phyloP scores from a whole-genome alignment of 305 asterid genomes.

The Fraxinus albicans region DNA sequence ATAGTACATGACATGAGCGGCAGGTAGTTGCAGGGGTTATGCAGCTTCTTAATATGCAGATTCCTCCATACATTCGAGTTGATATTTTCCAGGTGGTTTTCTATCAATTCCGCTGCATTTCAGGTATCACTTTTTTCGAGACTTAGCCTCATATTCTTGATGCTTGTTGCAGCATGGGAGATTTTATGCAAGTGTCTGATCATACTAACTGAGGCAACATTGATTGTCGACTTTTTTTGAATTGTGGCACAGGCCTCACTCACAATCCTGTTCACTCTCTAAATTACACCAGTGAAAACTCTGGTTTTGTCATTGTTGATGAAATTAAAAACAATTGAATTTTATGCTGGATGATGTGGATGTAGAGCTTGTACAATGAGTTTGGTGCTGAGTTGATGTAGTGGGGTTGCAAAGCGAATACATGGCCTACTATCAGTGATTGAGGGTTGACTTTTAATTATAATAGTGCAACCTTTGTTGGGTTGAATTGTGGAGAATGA shows the following conservation, averaged over 20 bases:
- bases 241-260: background rate
- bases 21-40: constrained; percentile 89
- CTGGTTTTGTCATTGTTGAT: background rate
- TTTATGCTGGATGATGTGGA: background rate
- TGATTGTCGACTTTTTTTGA: background rate
- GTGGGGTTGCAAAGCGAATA: background rate
- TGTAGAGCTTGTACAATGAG: background rate
- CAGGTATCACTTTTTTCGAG: background rate
- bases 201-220: background rate
- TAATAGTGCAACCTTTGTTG: background rate
- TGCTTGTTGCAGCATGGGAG: background rate
- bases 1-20: background rate
- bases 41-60: constrained; percentile 60
- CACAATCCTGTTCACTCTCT: background rate
- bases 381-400: background rate
- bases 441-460: background rate
- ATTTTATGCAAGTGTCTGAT: background rate
- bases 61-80: constrained; percentile 77
- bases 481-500: background rate
- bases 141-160: background rate
- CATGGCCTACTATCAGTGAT: background rate
- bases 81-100: constrained; percentile 80
- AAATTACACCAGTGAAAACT: background rate
- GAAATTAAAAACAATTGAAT: background rate
- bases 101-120: constrained; percentile 1